A percentile compares a stretch with the other conserved stretches of the same genome.
phyloP scores from a whole-genome alignment of 495 filamentous ascomycete species.

The Xylaria intraflava region DNA sequence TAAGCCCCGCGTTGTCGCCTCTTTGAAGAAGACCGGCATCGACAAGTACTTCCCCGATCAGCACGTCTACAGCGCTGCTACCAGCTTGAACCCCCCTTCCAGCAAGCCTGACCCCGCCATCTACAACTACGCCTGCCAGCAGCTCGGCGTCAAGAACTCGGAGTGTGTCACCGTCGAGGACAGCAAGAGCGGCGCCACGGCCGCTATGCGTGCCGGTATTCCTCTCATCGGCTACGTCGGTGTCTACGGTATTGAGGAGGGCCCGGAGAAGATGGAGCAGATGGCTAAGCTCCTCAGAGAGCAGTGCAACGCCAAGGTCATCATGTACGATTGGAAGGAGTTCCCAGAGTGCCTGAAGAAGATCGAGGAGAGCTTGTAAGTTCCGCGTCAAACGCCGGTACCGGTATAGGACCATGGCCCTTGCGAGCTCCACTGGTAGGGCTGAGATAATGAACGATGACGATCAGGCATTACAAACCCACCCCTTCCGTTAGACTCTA shows the following conservation, averaged over 20 bases:
- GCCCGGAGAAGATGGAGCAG: constrained; percentile 58
- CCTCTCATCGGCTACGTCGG: constrained; percentile 83
- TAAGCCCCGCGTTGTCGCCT: constrained; percentile 68
- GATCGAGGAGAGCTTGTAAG: constrained; percentile 50
- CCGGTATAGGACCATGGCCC: background rate
- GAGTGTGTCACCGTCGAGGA: constrained; percentile 87
- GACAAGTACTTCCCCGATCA: constrained; percentile 71
- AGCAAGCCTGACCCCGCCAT: constrained; percentile 92
- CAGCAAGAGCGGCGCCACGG: constrained; percentile 77
- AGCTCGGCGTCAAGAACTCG: constrained; percentile 62
- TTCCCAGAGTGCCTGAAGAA: constrained; percentile 64
- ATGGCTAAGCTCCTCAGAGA: constrained; percentile 66
- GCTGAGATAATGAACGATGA: constrained; percentile 11
- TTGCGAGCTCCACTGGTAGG: background rate
- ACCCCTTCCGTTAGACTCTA: constrained; percentile 9
- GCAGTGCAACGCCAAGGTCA: constrained; percentile 56
- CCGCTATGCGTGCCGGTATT: constrained; percentile 75
- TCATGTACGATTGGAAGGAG: constrained; percentile 86
- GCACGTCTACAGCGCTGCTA: constrained; percentile 78
- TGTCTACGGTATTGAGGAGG: constrained; percentile 54
- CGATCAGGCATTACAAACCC: constrained; percentile 2
- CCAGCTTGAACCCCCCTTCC: constrained; percentile 66
- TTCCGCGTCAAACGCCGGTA: constrained; percentile 5
- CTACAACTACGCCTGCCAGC: constrained; percentile 74
- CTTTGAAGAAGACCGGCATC: constrained; percentile 72